Base-by-base conservation (phyloP, 2,329 filamentous ascomycete genomes). In the Sarocladium oryzae region DNA sequence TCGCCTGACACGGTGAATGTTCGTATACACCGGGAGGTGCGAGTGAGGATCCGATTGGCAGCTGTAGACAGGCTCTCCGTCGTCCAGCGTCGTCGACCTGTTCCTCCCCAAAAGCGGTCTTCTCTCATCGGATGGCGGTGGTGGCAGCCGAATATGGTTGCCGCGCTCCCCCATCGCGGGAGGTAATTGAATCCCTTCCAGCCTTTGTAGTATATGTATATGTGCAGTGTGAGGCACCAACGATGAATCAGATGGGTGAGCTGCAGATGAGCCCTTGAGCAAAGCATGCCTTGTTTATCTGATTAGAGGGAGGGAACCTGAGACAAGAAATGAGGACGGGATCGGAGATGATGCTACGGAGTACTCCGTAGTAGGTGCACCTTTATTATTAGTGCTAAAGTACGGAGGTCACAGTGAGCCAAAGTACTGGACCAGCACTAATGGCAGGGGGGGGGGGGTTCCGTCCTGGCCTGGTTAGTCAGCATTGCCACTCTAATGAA, bases 21-120 rank as follows among this genome's bases (percentile, higher is more conserved):
- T 90, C 48, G 79, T 86, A 69, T 90, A 91, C 13, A 90, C 83
- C 35, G 85, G 84, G 58, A 90, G 68, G 56, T 81, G 73, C 18
- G 73, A 74, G 66, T 86, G 81, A 26, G 78, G 72, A 59, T 84
- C 80, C 15, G 77, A 64, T 57, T 69, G 67, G 65, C 77, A 81
- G 60, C 76, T 76, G 63, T 73, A 81, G 50, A 79, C 66, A 46
- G 59, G 58, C 43, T 67, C 66, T 21, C 58, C 60, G 50, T 62
- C 61, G 54, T 63, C 61, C 35, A 53, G 55, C 41, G 55, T 53
- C 50, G 61, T 62, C 53, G 62, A 63, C 53, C 63, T 59, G 20
- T 36, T 20, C 45, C 61, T 58, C 55, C 59, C 60, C 51, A 70
- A 60, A 49, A 70, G 59, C 45, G 68, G 68, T 10, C 61, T 66